Evolutionary conservation across 176 grass and related monocot species (phyloP).

Genomic region (Dendrocalamus sinicus): DNA sequence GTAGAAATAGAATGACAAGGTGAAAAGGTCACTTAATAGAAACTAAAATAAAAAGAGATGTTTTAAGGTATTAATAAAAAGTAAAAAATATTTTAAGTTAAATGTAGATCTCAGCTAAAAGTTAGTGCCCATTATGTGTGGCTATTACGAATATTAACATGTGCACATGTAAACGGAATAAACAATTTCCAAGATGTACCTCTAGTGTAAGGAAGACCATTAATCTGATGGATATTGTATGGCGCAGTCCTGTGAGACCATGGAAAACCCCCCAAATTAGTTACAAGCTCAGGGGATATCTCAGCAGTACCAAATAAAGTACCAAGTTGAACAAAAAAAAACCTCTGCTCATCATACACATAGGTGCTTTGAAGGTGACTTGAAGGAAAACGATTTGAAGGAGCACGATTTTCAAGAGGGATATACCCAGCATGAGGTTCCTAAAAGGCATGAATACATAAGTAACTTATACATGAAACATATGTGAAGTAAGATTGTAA

Average conservation of each 20-base stretch:
- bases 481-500: conserved; percentile 19
- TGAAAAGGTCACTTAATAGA: background rate
- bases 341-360: conserved; percentile 56
- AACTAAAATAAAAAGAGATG: background rate
- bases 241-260: conserved; percentile 47
- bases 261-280: conserved; percentile 41
- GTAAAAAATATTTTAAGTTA: background rate
- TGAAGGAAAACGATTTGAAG: conserved; percentile 39
- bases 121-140: background rate
- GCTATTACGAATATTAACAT: conserved; percentile 3
- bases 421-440: conserved; percentile 77
- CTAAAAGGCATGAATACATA: conserved; percentile 46
- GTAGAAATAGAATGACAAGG: background rate
- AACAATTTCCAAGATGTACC: conserved; percentile 54
- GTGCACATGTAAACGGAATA: conserved; percentile 27
- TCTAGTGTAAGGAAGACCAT: conserved; percentile 51
- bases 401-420: conserved; percentile 46
- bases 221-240: conserved; percentile 35
- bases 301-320: conserved; percentile 32
- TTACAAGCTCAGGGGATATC: conserved; percentile 1
- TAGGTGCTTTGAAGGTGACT: conserved; percentile 34
- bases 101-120: conserved; percentile 9
- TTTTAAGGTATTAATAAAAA: background rate
- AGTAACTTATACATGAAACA: conserved; percentile 17
- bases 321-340: conserved; percentile 21